phyloP scores from a whole-genome alignment of 495 filamentous ascomycete species.

The Parmelia sp. region DNA sequence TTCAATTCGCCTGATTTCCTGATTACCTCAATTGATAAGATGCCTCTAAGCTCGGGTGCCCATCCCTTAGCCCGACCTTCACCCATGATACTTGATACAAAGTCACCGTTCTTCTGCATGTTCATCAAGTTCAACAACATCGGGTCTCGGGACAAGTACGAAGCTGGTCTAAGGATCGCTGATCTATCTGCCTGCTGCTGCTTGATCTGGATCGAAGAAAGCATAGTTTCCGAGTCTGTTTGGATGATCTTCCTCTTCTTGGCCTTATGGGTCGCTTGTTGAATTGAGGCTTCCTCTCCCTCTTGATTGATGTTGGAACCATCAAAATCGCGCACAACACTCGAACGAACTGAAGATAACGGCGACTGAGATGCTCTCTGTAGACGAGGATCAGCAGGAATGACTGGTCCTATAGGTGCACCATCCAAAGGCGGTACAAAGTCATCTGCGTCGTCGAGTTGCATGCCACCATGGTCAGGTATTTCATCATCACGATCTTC shows the following conservation, averaged over 20 bases:
- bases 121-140: slow-evolving; percentile 80
- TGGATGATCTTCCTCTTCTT: slow-evolving; percentile 73
- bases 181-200: slow-evolving; percentile 71
- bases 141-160: slow-evolving; percentile 79
- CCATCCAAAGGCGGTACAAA: slow-evolving; percentile 56
- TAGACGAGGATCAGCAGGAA: slow-evolving; percentile 39
- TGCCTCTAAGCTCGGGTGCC: slow-evolving; percentile 84
- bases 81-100: slow-evolving; percentile 69
- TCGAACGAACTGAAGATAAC: slow-evolving; percentile 52
- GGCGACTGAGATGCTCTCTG: slow-evolving; percentile 60
- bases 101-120: slow-evolving; percentile 80
- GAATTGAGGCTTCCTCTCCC: slow-evolving; percentile 47
- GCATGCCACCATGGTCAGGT: slow-evolving; percentile 39
- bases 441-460: slow-evolving; percentile 53
- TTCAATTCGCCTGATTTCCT: slow-evolving; percentile 75
- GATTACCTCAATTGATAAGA: slow-evolving; percentile 76
- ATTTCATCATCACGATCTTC: slow-evolving; percentile 37
- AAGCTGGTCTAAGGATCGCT: slow-evolving; percentile 69
- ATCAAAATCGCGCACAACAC: slow-evolving; percentile 52
- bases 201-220: slow-evolving; percentile 57
- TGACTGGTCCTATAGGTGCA: slow-evolving; percentile 34
- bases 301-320: slow-evolving; percentile 41
- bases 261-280: slow-evolving; percentile 56
- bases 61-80: slow-evolving; percentile 69
- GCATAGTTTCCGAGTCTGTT: slow-evolving; percentile 58